phyloP scores from a whole-genome alignment of 2,329 filamentous ascomycete genomes.

The Botrytis deweyae region DNA sequence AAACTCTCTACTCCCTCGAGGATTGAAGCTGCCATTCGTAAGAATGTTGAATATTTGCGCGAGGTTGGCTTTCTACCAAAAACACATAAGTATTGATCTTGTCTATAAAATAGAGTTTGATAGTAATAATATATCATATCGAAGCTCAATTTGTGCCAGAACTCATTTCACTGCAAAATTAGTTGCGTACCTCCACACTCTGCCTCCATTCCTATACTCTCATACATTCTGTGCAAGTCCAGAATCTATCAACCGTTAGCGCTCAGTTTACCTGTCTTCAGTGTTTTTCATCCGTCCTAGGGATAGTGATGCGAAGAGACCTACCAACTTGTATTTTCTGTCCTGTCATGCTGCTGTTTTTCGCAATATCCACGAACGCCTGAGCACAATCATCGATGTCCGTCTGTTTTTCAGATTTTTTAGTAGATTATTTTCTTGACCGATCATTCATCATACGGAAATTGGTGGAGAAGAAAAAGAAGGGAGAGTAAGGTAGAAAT shows the following conservation, averaged over 20 bases:
- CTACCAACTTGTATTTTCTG: conserved; percentile 39
- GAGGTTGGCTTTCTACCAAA: conserved; percentile 16
- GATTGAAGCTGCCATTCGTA: conserved; percentile 17
- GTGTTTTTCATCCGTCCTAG: not conserved
- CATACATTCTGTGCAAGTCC: conserved; percentile 16
- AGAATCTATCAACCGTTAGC: conserved; percentile 11
- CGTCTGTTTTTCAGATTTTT: conserved; percentile 39
- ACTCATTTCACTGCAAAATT: not conserved
- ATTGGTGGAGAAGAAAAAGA: too few species aligned
- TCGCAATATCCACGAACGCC: conserved; percentile 54
- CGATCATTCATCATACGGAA: too few species aligned
- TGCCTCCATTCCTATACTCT: not conserved
- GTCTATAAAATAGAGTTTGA: not conserved
- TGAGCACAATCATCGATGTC: conserved; percentile 54
- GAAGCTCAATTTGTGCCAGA: not conserved
- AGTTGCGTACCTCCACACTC: not conserved
- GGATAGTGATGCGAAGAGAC: conserved; percentile 17
- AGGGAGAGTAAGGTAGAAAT: not conserved
- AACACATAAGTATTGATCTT: conserved; percentile 21
- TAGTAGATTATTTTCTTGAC: not conserved
- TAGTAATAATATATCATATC: not conserved
- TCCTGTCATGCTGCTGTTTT: conserved; percentile 44
- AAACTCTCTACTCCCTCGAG: not conserved
- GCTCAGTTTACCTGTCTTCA: not conserved
- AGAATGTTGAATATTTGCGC: conserved; percentile 17